These are phyloP conservation scores for Zarea fungicola DNA, from an alignment of 2,329 filamentous ascomycete species.

Conservation along the genomic window DNA sequence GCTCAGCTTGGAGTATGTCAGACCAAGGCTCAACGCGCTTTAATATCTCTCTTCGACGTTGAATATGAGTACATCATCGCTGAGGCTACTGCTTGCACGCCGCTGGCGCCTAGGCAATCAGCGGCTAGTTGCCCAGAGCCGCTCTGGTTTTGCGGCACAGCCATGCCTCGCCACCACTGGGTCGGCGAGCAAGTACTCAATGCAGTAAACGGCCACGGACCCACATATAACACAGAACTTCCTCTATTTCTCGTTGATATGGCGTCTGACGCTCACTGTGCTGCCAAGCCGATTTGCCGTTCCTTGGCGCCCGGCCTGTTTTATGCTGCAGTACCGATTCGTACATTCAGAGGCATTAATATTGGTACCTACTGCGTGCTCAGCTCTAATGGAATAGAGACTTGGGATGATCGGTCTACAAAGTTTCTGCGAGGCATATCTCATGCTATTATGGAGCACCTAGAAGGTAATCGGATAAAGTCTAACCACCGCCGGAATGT, in stretches of 20 bases:
- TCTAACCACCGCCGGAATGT: conserved; percentile 26
- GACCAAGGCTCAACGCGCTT: conserved; percentile 35
- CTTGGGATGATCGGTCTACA: conserved; percentile 24
- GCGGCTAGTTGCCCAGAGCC: conserved; percentile 11
- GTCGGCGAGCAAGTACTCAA: conserved; percentile 23
- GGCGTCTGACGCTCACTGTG: too few relatives aligned
- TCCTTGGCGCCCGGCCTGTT: conserved; percentile 25
- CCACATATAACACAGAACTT: conserved; percentile 20
- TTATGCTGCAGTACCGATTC: conserved; percentile 38
- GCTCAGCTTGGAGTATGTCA: conserved; percentile 44
- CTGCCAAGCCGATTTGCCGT: conserved; percentile 20
- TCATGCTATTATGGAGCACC: conserved; percentile 29
- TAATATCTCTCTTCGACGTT: conserved; percentile 48
- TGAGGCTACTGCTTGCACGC: conserved; percentile 41
- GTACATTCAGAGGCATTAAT: conserved; percentile 33
- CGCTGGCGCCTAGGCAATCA: conserved; percentile 23
- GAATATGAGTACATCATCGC: conserved; percentile 45
- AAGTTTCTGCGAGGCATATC: conserved; percentile 24
- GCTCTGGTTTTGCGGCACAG: conserved; percentile 27
- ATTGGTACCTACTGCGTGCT: conserved; percentile 37
- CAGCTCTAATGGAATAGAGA: conserved; percentile 10
- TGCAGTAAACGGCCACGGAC: conserved; percentile 17
- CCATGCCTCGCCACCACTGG: conserved; percentile 25
- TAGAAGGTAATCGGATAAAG: conserved; percentile 27
- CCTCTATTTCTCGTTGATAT: conserved; percentile 33